These are phyloP conservation scores for Melastoma candidum DNA, from an alignment of 441 rosid species.

Conservation along the genomic window DNA sequence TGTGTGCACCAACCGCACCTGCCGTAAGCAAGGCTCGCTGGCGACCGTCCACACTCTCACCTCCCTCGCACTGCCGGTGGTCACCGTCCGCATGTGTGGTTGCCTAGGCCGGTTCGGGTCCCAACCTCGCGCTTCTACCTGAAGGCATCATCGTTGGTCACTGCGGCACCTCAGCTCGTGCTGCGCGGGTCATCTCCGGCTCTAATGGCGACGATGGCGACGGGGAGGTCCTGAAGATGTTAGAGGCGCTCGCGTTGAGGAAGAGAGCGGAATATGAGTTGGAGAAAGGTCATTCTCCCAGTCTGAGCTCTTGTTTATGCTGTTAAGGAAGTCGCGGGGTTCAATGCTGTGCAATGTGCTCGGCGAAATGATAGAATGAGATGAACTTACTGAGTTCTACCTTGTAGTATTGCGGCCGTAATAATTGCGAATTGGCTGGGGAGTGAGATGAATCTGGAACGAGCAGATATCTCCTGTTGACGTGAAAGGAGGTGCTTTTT, in stretches of 20 bases:
- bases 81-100: conserved; percentile 46
- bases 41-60: conserved; percentile 49
- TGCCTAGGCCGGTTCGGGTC: conserved; percentile 82
- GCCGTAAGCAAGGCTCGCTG: conserved; percentile 68
- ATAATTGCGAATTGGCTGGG: neutral
- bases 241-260: conserved; percentile 52
- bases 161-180: conserved; percentile 59
- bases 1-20: conserved; percentile 79
- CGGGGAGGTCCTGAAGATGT: conserved; percentile 16
- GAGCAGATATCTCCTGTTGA: neutral
- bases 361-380: neutral
- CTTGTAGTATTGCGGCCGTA: neutral
- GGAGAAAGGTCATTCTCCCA: conserved; percentile 30
- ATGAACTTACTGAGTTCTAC: neutral
- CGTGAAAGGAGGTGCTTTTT: conserved; percentile 1
- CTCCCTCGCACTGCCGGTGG: conserved; percentile 47
- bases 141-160: conserved; percentile 47
- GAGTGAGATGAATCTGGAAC: neutral
- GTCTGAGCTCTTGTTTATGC: conserved; percentile 50
- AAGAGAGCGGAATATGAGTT: conserved; percentile 46
- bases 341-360: neutral
- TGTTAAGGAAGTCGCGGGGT: conserved; percentile 22
- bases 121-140: conserved; percentile 65
- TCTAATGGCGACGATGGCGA: conserved; percentile 12
- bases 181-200: conserved; percentile 41